Conservation (phyloP, 2,329 filamentous ascomycete genomes). For the Penicillium sp. region DNA sequence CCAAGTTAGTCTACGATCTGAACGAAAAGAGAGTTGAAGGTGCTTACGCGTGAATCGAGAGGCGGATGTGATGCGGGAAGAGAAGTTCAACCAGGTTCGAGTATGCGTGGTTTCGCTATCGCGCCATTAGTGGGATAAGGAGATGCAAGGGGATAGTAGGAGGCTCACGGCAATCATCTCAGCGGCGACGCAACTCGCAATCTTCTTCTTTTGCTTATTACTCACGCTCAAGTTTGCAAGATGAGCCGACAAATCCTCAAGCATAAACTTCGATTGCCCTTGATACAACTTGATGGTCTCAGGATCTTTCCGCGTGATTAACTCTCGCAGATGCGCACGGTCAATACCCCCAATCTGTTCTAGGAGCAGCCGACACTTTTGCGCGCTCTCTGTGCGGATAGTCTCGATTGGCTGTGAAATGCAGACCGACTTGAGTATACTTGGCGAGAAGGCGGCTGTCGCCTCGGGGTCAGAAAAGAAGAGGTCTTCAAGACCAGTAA, state of each 20-base stretch:
- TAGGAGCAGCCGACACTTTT: background rate
- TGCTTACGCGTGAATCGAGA: slow-evolving; percentile 52
- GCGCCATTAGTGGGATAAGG: background rate
- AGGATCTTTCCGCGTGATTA: slow-evolving; percentile 36
- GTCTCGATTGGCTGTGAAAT: background rate
- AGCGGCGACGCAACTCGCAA: slow-evolving; percentile 37
- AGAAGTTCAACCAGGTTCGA: slow-evolving; percentile 54
- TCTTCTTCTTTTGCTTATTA: slow-evolving; percentile 42
- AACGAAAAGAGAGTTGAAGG: slow-evolving; percentile 26
- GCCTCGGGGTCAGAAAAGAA: background rate
- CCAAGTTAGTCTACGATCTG: background rate
- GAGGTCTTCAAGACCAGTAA: background rate
- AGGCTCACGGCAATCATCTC: slow-evolving; percentile 38
- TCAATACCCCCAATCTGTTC: background rate
- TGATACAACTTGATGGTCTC: slow-evolving; percentile 39
- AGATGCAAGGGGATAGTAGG: background rate
- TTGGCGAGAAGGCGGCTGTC: background rate
- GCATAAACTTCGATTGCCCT: slow-evolving; percentile 45
- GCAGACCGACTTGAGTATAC: background rate
- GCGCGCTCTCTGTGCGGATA: background rate
- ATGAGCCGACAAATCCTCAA: slow-evolving; percentile 36
- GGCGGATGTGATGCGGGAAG: slow-evolving; percentile 52
- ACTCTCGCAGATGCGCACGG: slow-evolving; percentile 19
- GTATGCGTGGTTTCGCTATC: slow-evolving; percentile 52
- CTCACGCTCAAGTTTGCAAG: slow-evolving; percentile 27